Conservation (phyloP, 2,329 filamentous ascomycete species). For the Colletotrichum karsti region DNA sequence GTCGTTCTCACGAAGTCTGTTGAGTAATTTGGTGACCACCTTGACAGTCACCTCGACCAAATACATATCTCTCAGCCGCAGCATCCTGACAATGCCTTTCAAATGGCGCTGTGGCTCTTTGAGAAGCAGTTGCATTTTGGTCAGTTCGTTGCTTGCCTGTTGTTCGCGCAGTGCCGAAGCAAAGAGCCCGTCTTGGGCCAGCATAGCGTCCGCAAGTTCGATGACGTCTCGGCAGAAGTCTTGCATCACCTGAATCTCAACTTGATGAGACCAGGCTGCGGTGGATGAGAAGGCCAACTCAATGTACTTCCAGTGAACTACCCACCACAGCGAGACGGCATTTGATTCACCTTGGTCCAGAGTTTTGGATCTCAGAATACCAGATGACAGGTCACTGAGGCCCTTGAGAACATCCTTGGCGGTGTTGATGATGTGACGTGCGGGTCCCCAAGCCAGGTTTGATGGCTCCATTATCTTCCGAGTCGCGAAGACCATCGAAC, state of each 20-base stretch:
- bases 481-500: constrained; percentile 50
- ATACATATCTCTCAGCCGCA: constrained; percentile 88
- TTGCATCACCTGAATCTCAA: constrained; percentile 83
- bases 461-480: constrained; percentile 42
- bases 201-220: constrained; percentile 87
- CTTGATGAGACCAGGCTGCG: constrained; percentile 81
- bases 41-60: constrained; percentile 84
- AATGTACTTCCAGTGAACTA: constrained; percentile 82
- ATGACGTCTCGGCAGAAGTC: constrained; percentile 95
- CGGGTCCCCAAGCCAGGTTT: constrained; percentile 63
- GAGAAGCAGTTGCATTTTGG: constrained; percentile 58
- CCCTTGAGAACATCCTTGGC: constrained; percentile 64
- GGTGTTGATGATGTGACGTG: constrained; percentile 64
- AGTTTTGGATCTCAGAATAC: constrained; percentile 62
- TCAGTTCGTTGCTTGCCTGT: constrained; percentile 48
- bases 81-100: constrained; percentile 84
- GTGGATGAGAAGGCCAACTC: constrained; percentile 82
- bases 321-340: constrained; percentile 82
- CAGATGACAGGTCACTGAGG: constrained; percentile 64
- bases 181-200: constrained; percentile 86
- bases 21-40: constrained; percentile 84
- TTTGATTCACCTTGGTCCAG: constrained; percentile 69
- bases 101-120: constrained; percentile 69
- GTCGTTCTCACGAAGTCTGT: constrained; percentile 79
- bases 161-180: constrained; percentile 67